Conservation (phyloP, 73 alveolate species). For the Paramecium pentaurelia region DNA sequence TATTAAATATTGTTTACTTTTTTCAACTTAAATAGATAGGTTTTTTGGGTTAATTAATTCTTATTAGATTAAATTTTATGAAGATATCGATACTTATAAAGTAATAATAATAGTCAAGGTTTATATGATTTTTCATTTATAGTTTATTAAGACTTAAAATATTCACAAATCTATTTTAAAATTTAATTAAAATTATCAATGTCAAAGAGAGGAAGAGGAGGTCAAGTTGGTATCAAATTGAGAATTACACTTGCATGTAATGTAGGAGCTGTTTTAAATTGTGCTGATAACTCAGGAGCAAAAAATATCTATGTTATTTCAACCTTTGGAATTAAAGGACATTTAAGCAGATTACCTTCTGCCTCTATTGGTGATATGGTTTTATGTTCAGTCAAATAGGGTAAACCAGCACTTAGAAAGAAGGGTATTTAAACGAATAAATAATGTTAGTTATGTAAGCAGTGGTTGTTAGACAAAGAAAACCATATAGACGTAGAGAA, state of each 20-base stretch:
- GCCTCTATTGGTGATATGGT: slow-evolving; percentile 97
- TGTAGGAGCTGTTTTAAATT: slow-evolving; percentile 93
- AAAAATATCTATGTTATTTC: slow-evolving; percentile 94
- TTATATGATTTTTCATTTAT: not conserved
- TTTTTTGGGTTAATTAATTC: no score
- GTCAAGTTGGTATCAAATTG: slow-evolving; percentile 61
- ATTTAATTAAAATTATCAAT: slow-evolving; percentile 19
- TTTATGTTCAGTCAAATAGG: slow-evolving; percentile 94
- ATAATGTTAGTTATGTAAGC: slow-evolving; percentile 75
- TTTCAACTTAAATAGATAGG: no score
- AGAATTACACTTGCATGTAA: slow-evolving; percentile 70
- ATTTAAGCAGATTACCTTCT: slow-evolving; percentile 70
- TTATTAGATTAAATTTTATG: no score
- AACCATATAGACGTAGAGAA: slow-evolving; percentile 96
- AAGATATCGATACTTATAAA: not conserved
- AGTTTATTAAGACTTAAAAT: not conserved
- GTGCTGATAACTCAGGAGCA: slow-evolving; percentile 94
- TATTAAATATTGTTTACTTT: no score
- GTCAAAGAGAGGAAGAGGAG: slow-evolving; percentile 67
- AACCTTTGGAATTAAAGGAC: slow-evolving; percentile 73
- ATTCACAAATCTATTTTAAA: slow-evolving; percentile 2
- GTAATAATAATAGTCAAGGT: not conserved
- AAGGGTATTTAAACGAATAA: slow-evolving; percentile 66
- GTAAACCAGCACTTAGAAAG: slow-evolving; percentile 98
- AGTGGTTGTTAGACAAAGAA: slow-evolving; percentile 96